A percentile compares a stretch with the other conserved stretches of the same genome.
Evolutionary conservation across 129 eudicot genomes (phyloP).

Genomic region (Pseudognaphalium luteoalbum): DNA sequence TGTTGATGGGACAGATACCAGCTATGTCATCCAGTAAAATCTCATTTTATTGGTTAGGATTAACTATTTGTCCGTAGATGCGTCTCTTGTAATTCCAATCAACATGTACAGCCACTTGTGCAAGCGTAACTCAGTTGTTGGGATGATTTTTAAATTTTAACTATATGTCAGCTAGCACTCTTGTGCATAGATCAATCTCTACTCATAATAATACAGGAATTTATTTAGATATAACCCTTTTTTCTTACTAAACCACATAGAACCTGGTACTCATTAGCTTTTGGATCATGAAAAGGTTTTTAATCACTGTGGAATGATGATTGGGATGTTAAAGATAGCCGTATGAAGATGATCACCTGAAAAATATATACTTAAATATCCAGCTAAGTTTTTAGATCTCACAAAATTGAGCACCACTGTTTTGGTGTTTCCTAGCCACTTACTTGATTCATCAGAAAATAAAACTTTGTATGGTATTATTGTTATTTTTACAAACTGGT

Average conservation of each 20-base stretch:
- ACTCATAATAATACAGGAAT: neutral
- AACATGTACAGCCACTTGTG: neutral
- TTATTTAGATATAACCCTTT: neutral
- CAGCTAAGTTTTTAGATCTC: neutral
- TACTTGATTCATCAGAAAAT: slow-evolving; percentile 6
- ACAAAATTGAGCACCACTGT: neutral
- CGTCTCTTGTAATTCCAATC: neutral
- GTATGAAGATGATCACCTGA: neutral
- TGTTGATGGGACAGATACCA: slow-evolving; percentile 10
- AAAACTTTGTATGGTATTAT: neutral
- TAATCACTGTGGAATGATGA: neutral
- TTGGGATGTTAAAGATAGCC: neutral
- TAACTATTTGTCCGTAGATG: neutral
- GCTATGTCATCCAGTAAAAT: neutral
- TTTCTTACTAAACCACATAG: neutral
- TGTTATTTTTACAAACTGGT: neutral
- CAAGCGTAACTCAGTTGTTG: neutral
- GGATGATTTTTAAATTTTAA: neutral
- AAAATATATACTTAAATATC: neutral
- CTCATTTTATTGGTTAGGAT: slow-evolving; percentile 2
- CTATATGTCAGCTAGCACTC: neutral
- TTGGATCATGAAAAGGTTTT: neutral
- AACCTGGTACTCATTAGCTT: neutral
- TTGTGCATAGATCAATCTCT: neutral
- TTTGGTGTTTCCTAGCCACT: neutral